Conservation (phyloP, 805 yeast genomes). For the Danielia oregonensis region DNA sequence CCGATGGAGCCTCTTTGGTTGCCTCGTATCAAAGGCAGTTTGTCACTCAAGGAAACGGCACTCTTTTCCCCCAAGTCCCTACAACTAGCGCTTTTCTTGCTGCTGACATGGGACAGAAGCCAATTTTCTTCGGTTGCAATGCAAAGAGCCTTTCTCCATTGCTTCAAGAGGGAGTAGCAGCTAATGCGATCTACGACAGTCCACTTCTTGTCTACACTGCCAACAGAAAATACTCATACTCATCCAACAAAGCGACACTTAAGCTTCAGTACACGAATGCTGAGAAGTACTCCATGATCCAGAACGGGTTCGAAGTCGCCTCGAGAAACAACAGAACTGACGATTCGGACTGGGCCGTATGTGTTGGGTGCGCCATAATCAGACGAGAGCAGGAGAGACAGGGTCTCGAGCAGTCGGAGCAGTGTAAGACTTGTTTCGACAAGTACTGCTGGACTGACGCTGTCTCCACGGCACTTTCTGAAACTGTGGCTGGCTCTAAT, state of each 20-base stretch:
- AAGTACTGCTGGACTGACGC: slow-evolving; percentile 27
- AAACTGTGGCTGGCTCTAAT: too few species aligned
- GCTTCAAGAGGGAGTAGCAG: not conserved
- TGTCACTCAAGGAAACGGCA: slow-evolving; percentile 25
- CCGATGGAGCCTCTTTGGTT: slow-evolving; percentile 51
- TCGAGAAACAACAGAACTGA: slow-evolving; percentile 38
- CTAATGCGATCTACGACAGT: slow-evolving; percentile 30
- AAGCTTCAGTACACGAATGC: slow-evolving; percentile 44
- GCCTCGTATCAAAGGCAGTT: slow-evolving; percentile 35
- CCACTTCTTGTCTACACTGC: slow-evolving; percentile 54
- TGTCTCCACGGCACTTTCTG: slow-evolving; percentile 9
- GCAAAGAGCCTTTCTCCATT: slow-evolving; percentile 26
- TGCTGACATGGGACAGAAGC: slow-evolving; percentile 19
- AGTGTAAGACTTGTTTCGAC: slow-evolving; percentile 22
- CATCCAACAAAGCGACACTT: slow-evolving; percentile 58
- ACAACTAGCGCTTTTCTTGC: slow-evolving; percentile 19
- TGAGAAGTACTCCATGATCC: slow-evolving; percentile 44
- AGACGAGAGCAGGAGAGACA: slow-evolving; percentile 23
- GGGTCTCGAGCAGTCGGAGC: slow-evolving; percentile 21
- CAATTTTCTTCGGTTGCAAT: slow-evolving; percentile 44
- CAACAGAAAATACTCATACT: slow-evolving; percentile 39
- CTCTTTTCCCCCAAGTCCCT: slow-evolving; percentile 37
- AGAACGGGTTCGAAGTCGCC: slow-evolving; percentile 52
- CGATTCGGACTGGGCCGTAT: slow-evolving; percentile 42
- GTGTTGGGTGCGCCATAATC: slow-evolving; percentile 54